These are phyloP conservation scores for Boletus speciosus DNA, from an alignment of 768 basidiomycete species.

Conservation along the genomic window DNA sequence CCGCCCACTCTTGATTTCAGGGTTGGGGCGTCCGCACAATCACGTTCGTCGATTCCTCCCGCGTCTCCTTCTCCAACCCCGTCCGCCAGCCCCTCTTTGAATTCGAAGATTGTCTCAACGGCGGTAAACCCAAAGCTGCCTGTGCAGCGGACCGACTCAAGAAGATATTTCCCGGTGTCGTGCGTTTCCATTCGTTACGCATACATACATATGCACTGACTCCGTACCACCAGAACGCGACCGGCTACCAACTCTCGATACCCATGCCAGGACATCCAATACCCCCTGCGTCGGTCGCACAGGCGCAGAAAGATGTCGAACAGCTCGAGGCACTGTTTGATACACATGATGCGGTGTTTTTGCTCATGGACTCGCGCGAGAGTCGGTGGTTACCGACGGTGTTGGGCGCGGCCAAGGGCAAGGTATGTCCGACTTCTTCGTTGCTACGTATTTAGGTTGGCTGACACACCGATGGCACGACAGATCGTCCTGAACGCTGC, in stretches of 20 bases:
- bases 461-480: neutral
- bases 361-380: constrained; percentile 98
- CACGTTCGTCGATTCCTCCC: constrained; percentile 86
- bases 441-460: neutral
- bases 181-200: constrained; percentile 39
- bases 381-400: constrained; percentile 96
- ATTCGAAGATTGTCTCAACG: constrained; percentile 88
- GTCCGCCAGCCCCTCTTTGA: constrained; percentile 96
- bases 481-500: constrained; percentile 94
- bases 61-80: constrained; percentile 95
- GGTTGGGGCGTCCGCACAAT: constrained; percentile 96
- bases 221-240: constrained; percentile 60
- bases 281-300: constrained; percentile 51
- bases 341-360: constrained; percentile 84
- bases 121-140: constrained; percentile 91
- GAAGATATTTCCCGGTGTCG: constrained; percentile 91
- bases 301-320: constrained; percentile 63
- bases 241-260: constrained; percentile 73
- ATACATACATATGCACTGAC: neutral
- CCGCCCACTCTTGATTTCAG: constrained; percentile 35
- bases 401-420: constrained; percentile 76
- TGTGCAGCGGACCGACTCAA: constrained; percentile 83
- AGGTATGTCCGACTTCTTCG: constrained; percentile 46
- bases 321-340: constrained; percentile 76
- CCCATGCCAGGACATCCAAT: constrained; percentile 99